phyloP scores from a whole-genome alignment of 208 protist species.

The Leishmania mexicana region DNA sequence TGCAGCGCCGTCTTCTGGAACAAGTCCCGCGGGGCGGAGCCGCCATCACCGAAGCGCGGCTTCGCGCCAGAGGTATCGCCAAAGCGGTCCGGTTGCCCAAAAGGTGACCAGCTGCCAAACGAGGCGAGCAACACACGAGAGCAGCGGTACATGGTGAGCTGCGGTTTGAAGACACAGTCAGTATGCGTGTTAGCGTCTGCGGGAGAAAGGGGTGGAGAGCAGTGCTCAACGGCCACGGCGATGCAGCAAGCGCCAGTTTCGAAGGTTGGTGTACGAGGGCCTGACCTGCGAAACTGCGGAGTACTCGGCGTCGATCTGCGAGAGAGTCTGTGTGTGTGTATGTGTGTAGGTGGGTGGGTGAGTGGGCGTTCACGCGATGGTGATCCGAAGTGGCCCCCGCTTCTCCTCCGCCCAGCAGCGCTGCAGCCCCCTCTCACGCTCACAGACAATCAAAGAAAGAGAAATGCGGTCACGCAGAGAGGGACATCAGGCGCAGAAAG shows the following conservation, averaged over 20 bases:
- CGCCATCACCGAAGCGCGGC: slow-evolving; percentile 17
- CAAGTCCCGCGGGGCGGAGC: slow-evolving; percentile 26
- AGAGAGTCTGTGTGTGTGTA: background rate
- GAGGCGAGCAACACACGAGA: background rate
- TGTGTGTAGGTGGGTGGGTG: background rate
- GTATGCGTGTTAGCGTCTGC: background rate
- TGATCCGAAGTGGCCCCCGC: background rate
- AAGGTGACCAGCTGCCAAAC: slow-evolving; percentile 26
- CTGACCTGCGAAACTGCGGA: background rate
- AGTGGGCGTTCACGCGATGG: background rate
- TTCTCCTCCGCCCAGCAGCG: background rate
- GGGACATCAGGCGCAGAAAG: background rate
- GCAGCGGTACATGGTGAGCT: slow-evolving; percentile 21
- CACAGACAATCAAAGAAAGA: background rate
- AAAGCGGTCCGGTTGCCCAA: slow-evolving; percentile 23
- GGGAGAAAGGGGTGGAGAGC: background rate
- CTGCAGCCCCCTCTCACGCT: background rate
- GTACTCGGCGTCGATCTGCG: background rate
- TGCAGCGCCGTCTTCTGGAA: slow-evolving; percentile 32
- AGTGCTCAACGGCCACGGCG: background rate
- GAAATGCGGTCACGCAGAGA: background rate
- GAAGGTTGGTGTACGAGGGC: background rate
- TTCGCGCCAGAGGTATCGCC: slow-evolving; percentile 19
- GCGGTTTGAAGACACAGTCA: background rate
- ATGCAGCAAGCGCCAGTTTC: background rate